A percentile compares a stretch with the other conserved stretches of the same genome.
phyloP scores from a whole-genome alignment of 352 stramenopile species.

The Aphanomyces stellatus region DNA sequence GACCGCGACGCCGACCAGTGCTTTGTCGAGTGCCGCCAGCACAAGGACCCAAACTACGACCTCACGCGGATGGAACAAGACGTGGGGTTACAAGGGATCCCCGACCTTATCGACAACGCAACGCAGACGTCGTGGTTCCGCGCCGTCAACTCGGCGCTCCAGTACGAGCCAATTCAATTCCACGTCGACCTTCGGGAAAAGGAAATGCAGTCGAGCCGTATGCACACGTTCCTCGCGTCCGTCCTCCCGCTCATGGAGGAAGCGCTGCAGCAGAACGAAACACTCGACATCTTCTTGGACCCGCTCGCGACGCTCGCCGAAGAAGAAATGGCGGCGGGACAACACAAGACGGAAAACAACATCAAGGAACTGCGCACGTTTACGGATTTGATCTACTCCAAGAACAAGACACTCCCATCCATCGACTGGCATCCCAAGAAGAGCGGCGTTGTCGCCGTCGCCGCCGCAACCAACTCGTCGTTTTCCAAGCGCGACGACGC shows the following conservation, averaged over 20 bases:
- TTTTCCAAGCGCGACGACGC: conserved; percentile 77
- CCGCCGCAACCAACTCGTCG: conserved; percentile 73
- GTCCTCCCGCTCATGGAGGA: conserved; percentile 63
- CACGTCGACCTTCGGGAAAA: conserved; percentile 25
- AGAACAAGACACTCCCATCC: conserved; percentile 82
- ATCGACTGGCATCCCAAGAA: conserved; percentile 90
- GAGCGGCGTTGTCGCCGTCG: conserved; percentile 82
- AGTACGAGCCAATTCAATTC: conserved; percentile 72
- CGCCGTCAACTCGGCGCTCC: conserved; percentile 67
- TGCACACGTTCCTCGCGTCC: conserved; percentile 56
- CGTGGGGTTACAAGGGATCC: conserved; percentile 62
- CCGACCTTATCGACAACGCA: conserved; percentile 48
- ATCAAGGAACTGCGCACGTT: conserved; percentile 90
- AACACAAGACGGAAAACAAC: conserved; percentile 80
- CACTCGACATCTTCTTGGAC: conserved; percentile 76
- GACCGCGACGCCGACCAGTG: conserved; percentile 71
- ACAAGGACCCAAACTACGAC: conserved; percentile 80
- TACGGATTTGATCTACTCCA: conserved; percentile 90
- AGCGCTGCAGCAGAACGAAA: conserved; percentile 78
- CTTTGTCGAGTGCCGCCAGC: conserved; percentile 82
- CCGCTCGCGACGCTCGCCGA: conserved; percentile 62
- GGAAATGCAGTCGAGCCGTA: conserved; percentile 60
- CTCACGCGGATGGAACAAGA: conserved; percentile 69
- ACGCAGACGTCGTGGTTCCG: conserved; percentile 82
- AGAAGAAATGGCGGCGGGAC: conserved; percentile 40